These are phyloP conservation scores for Metroxylon sagu DNA, from an alignment of 176 grass and related monocot species.

Conservation along the genomic window DNA sequence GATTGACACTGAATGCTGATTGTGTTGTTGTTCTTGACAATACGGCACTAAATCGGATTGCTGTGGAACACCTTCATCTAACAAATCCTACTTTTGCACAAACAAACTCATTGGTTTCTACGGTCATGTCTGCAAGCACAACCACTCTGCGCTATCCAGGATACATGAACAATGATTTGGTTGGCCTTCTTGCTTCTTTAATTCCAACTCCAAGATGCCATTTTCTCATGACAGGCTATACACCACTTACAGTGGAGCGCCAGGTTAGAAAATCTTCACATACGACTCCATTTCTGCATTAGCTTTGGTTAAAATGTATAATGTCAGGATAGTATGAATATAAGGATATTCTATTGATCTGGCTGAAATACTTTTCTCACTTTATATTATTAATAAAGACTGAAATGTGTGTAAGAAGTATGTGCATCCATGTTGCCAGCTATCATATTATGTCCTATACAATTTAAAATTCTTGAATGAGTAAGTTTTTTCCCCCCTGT, in stretches of 20 bases:
- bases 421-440: too few species aligned
- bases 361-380: too few species aligned
- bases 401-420: too few species aligned
- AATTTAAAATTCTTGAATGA: too few species aligned
- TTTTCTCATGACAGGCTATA: conserved; percentile 99
- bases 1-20: conserved; percentile 78
- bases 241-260: conserved; percentile 83
- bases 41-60: conserved; percentile 97
- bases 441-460: too few species aligned
- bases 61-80: conserved; percentile 83
- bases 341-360: too few species aligned
- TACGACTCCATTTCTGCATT: too few species aligned
- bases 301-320: too few species aligned
- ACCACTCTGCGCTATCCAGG: conserved; percentile 93
- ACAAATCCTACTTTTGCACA: conserved; percentile 89
- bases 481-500: too few species aligned
- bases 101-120: conserved; percentile 98
- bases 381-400: too few species aligned
- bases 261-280: conserved; percentile 33
- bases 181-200: conserved; percentile 86
- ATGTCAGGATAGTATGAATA: too few species aligned
- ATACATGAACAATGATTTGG: conserved; percentile 99
- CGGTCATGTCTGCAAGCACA: conserved; percentile 99
- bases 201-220: conserved; percentile 96
- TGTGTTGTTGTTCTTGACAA: conserved; percentile 99